Base-by-base conservation (phyloP, 345 rosid species). In the Mallotus nudiflorus region DNA sequence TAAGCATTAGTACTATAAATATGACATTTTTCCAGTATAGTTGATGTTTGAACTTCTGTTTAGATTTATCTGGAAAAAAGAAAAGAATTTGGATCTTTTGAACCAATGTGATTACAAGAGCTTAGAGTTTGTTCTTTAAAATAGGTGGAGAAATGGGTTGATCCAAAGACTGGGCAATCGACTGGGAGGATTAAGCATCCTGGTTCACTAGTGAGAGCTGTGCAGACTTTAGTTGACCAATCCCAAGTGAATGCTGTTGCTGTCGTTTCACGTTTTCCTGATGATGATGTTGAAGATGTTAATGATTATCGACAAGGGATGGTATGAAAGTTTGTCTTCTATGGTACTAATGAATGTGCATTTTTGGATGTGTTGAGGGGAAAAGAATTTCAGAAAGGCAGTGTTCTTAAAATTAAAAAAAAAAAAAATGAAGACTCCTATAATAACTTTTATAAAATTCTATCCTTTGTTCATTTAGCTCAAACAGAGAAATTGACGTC, bases 171-270 rank as follows among this genome's bases (percentile, higher is more conserved):
- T 61, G 85, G 91, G 40, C 83, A 87, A 68, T 87, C 91, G 67
- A 85, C 87, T 18, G 91, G 87, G 50, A 83, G 86, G 68, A 83
- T 87, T 56, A 85, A 74, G 74, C 84, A 82, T 68, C 89, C 91
- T 59, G 81, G 66, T 10, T 71, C 89, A 5, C 71, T 83, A 27
- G 65, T 87, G 66, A 80, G 74, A 62, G 86, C 89, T 60, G 91
- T 78, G 65, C 56, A 76, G 68, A 77, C 82, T 33, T 77, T 83
- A 75, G 68, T 87, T 16, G 54, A 65, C 24, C 68, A 18, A 29
- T 79, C 85, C 31, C 80, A 83, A 33, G 87, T 85, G 51, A 78
- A 85, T 76, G 87, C 89, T 6, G 57, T 87, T 66, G 91, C 87
- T 42, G 85, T 87, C 39, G 84, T 87, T 52, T 89, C 75, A 52